phyloP scores from a whole-genome alignment of 352 stramenopile species.

The Phytophthora ramorum region DNA sequence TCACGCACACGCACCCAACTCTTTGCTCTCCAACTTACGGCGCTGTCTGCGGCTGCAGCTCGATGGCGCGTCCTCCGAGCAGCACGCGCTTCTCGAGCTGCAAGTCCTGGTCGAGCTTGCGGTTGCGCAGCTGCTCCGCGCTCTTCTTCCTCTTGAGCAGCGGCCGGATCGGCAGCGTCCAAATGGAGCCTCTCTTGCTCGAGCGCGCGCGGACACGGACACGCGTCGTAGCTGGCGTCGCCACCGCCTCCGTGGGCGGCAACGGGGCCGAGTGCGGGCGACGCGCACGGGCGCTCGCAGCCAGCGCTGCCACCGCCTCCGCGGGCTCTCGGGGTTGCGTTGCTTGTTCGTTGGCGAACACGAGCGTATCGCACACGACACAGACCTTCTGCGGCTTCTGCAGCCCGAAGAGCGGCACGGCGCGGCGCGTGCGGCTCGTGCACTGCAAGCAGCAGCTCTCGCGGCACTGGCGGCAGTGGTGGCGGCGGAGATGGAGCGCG shows the following conservation, averaged over 20 bases:
- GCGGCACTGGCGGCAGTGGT: conserved; percentile 75
- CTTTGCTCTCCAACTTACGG: conserved; percentile 20
- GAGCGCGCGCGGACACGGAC: conserved; percentile 24
- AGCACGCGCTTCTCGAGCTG: conserved; percentile 53
- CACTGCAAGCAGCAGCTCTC: conserved; percentile 67
- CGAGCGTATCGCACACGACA: conserved; percentile 54
- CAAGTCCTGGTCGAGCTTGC: conserved; percentile 47
- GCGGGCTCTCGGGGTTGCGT: conserved; percentile 26
- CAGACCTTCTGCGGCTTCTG: conserved; percentile 67
- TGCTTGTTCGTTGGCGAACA: conserved; percentile 27
- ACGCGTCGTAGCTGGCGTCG: conserved; percentile 12
- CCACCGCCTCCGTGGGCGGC: conserved; percentile 27
- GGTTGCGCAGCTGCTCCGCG: conserved; percentile 55
- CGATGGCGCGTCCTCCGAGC: conserved; percentile 30
- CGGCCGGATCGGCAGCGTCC: conserved; percentile 55
- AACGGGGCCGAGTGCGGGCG: conserved; percentile 43
- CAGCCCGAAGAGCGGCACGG: conserved; percentile 45
- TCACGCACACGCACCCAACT: conserved; percentile 8
- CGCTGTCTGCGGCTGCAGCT: conserved; percentile 46
- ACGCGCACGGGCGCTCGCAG: conserved; percentile 13
- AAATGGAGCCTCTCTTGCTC: conserved; percentile 43
- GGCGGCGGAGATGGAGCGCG: conserved; percentile 41
- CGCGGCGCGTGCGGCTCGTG: conserved; percentile 41
- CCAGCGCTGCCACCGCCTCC: conserved; percentile 21
- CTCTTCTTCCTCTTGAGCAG: conserved; percentile 62